phyloP scores from a whole-genome alignment of 148 eudicot species.

The Salicornia ramosissima region DNA sequence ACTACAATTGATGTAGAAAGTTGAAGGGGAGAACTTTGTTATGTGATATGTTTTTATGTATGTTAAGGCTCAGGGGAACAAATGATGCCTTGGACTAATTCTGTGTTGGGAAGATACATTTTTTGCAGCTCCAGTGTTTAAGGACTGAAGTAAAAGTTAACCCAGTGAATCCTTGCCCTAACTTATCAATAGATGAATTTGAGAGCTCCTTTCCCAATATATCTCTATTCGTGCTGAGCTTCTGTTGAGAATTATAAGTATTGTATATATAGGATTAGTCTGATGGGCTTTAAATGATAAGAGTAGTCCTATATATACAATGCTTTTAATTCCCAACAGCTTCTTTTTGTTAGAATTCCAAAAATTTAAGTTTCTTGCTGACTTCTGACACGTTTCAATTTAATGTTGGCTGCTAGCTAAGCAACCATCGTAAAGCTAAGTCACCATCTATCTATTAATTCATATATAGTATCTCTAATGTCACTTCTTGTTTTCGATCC shows the following conservation, averaged over 20 bases:
- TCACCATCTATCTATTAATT: neutral
- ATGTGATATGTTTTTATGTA: neutral
- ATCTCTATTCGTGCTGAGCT: neutral
- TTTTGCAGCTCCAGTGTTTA: neutral
- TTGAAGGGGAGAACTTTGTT: neutral
- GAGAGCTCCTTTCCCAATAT: neutral
- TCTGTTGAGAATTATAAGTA: no score
- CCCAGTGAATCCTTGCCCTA: neutral
- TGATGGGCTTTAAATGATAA: no score
- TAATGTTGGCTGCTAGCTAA: neutral
- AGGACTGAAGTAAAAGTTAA: neutral
- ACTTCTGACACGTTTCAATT: neutral
- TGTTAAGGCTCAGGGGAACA: no score
- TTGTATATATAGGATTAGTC: no score
- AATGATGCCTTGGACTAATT: neutral
- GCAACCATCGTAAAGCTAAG: neutral
- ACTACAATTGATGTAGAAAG: no score
- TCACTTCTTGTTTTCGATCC: neutral
- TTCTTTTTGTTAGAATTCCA: no score
- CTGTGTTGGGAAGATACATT: neutral
- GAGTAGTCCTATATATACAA: no score
- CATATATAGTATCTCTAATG: neutral
- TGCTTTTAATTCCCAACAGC: no score
- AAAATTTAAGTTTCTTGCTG: neutral
- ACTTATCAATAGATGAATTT: neutral